Conservation (phyloP, 1,284 basidiomycete species). For the Xerocomus tenax region DNA sequence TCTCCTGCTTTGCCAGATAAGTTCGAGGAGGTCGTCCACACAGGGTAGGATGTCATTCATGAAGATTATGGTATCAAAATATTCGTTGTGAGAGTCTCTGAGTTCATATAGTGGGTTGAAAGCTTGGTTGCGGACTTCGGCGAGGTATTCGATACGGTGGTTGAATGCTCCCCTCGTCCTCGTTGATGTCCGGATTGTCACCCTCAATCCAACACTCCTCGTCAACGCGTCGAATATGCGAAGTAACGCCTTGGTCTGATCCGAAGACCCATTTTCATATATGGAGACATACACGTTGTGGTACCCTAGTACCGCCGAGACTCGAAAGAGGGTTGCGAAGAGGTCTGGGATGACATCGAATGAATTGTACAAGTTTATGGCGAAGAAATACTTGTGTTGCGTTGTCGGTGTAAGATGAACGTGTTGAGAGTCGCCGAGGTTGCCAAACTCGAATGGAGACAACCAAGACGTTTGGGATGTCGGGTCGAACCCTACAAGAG, state of each 20-base stretch:
- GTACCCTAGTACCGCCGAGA: slow-evolving; percentile 82
- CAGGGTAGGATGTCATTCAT: slow-evolving; percentile 98
- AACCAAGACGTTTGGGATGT: slow-evolving; percentile 55
- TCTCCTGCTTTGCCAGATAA: slow-evolving; percentile 84
- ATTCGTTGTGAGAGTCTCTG: slow-evolving; percentile 79
- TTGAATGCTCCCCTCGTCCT: slow-evolving; percentile 92
- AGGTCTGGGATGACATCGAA: slow-evolving; percentile 95
- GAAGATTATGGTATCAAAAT: slow-evolving; percentile 91
- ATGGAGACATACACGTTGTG: slow-evolving; percentile 95
- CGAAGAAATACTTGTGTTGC: slow-evolving; percentile 94
- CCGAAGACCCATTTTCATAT: slow-evolving; percentile 93
- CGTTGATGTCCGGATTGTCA: slow-evolving; percentile 84
- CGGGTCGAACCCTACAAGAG: slow-evolving; percentile 72
- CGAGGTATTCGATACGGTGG: slow-evolving; percentile 96
- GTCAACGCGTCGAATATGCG: slow-evolving; percentile 88
- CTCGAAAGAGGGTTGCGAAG: slow-evolving; percentile 90
- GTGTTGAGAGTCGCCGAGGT: slow-evolving; percentile 38
- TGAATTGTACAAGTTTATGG: slow-evolving; percentile 96
- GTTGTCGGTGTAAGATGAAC: slow-evolving; percentile 36
- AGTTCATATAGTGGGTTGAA: slow-evolving; percentile 89
- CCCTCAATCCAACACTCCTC: slow-evolving; percentile 77
- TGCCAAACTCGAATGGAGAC: slow-evolving; percentile 41
- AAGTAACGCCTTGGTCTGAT: slow-evolving; percentile 92
- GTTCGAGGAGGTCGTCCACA: slow-evolving; percentile 88
- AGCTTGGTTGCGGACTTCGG: slow-evolving; percentile 91